A percentile compares a stretch with the other conserved stretches of the same genome.
These are phyloP conservation scores for Sporothrix humicola DNA, from an alignment of 2,329 filamentous ascomycete genomes.

Conservation along the genomic window DNA sequence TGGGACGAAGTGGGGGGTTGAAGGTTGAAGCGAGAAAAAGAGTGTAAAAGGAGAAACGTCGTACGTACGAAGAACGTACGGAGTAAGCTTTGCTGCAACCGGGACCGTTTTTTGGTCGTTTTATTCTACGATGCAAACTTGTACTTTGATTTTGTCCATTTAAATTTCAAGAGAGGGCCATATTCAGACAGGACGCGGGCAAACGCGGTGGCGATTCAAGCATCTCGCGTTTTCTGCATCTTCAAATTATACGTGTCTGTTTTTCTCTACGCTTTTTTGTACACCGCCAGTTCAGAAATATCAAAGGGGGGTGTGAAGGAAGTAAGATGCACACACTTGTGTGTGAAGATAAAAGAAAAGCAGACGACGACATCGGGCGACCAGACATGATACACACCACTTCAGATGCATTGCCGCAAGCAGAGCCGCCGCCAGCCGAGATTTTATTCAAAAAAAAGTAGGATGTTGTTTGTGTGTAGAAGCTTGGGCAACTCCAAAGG, in stretches of 20 bases:
- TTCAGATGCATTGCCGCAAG: not conserved
- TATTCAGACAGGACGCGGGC: not conserved
- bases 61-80: constrained; percentile 19
- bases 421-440: constrained; percentile 21
- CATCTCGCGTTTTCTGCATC: constrained; percentile 17
- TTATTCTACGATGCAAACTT: not conserved
- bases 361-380: not conserved
- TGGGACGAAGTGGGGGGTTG: not conserved
- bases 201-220: not conserved
- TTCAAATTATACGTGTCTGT: not conserved
- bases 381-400: not conserved
- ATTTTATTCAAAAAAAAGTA: not conserved
- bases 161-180: not conserved
- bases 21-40: not conserved
- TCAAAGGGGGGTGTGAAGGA: constrained; percentile 1
- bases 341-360: not conserved
- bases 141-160: not conserved
- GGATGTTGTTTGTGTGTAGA: no score
- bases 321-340: not conserved
- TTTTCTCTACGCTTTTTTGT: not conserved
- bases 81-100: not conserved
- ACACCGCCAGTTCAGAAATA: constrained; percentile 14
- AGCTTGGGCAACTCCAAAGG: not conserved
- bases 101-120: not conserved
- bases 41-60: not conserved